Percentiles rank a stretch among this genome's conserved stretches.
phyloP scores from a whole-genome alignment of 2,329 filamentous ascomycete genomes.

The Capronia epimyces region DNA sequence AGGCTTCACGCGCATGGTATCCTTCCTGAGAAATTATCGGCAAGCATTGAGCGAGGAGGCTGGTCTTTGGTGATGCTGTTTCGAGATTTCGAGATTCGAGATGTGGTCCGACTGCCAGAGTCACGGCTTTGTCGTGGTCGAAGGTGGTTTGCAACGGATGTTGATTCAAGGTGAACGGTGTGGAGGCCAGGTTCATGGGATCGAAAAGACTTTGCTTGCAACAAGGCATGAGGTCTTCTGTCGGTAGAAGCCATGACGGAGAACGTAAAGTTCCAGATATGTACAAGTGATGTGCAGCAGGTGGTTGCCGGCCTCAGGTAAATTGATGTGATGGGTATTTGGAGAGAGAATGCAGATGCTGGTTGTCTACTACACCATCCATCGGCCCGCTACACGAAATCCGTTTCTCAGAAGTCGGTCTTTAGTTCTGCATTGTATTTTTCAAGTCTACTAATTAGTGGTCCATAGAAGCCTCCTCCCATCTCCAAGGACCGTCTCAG shows the following conservation, averaged over 20 bases:
- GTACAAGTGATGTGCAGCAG: neutral
- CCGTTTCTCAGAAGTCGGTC: too few species aligned
- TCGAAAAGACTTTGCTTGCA: conserved; percentile 3
- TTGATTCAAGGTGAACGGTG: neutral
- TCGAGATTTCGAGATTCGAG: conserved; percentile 4
- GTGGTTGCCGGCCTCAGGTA: neutral
- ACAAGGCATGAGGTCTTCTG: neutral
- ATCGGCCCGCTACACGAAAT: too few species aligned
- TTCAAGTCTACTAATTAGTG: too few species aligned
- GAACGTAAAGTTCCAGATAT: neutral
- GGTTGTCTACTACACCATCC: too few species aligned
- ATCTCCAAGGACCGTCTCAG: too few species aligned
- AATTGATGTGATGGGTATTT: neutral
- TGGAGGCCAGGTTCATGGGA: neutral
- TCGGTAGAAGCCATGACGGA: conserved; percentile 3
- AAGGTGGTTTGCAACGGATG: neutral
- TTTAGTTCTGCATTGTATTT: too few species aligned
- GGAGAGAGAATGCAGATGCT: neutral
- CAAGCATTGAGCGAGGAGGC: conserved; percentile 5
- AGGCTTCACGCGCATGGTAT: too few species aligned
- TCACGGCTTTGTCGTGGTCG: conserved; percentile 1
- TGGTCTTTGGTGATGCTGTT: conserved; percentile 2
- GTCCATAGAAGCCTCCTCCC: too few species aligned
- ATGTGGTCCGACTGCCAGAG: neutral
- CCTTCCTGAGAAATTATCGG: conserved; percentile 16